Evolutionary conservation across 2,329 filamentous ascomycete species (phyloP).

Genomic region (Arthroderma sp.): DNA sequence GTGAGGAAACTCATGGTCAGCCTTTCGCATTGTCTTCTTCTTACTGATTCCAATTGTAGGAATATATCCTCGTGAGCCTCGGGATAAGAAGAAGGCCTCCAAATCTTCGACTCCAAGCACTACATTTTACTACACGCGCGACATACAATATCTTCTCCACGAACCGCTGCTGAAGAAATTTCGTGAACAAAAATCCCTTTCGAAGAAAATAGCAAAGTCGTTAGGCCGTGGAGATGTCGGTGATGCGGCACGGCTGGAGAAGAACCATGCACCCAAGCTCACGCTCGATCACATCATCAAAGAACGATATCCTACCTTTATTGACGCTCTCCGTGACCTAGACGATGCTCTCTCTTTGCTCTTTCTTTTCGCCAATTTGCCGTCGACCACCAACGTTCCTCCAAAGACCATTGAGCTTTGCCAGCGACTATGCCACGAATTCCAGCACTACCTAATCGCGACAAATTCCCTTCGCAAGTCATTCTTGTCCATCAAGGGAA

Average conservation of each 20-base stretch:
- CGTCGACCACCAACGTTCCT: constrained; percentile 76
- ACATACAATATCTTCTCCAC: constrained; percentile 96
- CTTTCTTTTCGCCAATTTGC: constrained; percentile 93
- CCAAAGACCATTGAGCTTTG: constrained; percentile 92
- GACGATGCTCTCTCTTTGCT: constrained; percentile 96
- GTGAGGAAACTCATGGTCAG: constrained; percentile 19
- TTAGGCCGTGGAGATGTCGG: constrained; percentile 81
- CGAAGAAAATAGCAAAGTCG: constrained; percentile 93
- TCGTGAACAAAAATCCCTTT: constrained; percentile 88
- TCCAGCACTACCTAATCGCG: constrained; percentile 92
- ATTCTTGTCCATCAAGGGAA: constrained; percentile 96
- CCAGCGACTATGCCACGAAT: constrained; percentile 85
- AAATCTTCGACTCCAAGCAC: constrained; percentile 82
- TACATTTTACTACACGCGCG: constrained; percentile 85
- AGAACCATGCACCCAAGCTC: constrained; percentile 77
- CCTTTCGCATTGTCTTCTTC: background rate
- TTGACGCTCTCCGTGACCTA: constrained; percentile 83
- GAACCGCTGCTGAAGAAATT: constrained; percentile 91
- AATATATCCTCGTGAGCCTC: constrained; percentile 93
- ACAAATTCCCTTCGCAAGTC: constrained; percentile 88
- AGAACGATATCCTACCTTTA: constrained; percentile 94
- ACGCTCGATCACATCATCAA: constrained; percentile 94
- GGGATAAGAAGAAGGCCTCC: constrained; percentile 92
- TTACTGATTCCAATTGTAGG: constrained; percentile 29
- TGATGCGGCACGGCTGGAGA: constrained; percentile 80